Conservation (phyloP, 495 filamentous ascomycete genomes). For the Penicillium angulare region DNA sequence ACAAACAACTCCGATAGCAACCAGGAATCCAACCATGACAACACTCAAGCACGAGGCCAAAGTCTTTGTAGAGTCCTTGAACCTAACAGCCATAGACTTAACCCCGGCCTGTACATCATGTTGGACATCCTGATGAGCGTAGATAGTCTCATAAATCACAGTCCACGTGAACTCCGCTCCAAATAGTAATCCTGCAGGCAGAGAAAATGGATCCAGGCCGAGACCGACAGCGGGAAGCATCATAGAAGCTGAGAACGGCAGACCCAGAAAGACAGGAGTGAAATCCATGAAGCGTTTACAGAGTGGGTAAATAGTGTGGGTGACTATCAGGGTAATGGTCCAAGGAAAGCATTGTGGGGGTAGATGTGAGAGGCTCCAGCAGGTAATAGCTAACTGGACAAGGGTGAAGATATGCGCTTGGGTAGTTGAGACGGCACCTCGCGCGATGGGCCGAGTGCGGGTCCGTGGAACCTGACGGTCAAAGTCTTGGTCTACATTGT, state of each 20-base stretch:
- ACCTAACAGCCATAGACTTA: constrained; percentile 33
- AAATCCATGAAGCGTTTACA: constrained; percentile 25
- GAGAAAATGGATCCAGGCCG: background rate
- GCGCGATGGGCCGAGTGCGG: constrained; percentile 41
- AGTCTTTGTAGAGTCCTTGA: background rate
- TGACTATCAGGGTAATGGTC: constrained; percentile 2
- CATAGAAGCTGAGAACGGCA: background rate
- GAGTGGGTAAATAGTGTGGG: constrained; percentile 10
- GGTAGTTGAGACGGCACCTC: constrained; percentile 38
- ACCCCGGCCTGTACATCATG: constrained; percentile 45
- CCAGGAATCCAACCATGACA: background rate
- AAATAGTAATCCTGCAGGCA: background rate
- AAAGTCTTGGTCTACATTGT: constrained; percentile 40
- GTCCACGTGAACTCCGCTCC: constrained; percentile 35
- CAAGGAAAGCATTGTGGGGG: background rate
- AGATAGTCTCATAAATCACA: constrained; percentile 46
- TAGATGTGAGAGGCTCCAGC: background rate
- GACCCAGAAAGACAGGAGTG: constrained; percentile 34
- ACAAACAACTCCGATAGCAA: background rate
- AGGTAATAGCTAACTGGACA: background rate
- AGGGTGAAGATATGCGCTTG: constrained; percentile 30
- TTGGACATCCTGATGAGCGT: constrained; percentile 42
- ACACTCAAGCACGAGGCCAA: background rate
- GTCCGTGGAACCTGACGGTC: constrained; percentile 41
- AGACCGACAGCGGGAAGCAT: background rate